Evolutionary conservation across 306 rosid genomes (phyloP), one percentile per base, ranked within the genome.

Genomic region (Datisca glomerata): DNA sequence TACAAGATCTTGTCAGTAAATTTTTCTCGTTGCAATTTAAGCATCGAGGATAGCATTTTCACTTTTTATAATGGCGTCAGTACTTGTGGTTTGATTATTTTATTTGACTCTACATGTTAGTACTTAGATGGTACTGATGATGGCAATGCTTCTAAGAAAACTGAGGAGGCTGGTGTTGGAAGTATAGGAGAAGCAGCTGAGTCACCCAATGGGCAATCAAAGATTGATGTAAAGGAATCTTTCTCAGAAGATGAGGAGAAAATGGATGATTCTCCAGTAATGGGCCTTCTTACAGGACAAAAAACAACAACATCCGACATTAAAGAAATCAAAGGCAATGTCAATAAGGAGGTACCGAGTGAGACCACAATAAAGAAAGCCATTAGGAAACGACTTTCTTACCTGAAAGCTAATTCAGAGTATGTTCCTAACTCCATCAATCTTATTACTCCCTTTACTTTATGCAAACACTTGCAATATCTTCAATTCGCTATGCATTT

Each of bases 391-490:
- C 72, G 84, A 75, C 55, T 59, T 50, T 43, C 78, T 15, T 89
- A 89, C 53, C 24, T 89, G 55, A 83, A 58, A 74, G 77, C 75
- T 57, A 83, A 89, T 74, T 67, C 93, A 1, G 93, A 77, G 97
- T 89, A 89, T 38, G 97, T 37, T 45, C 3, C 60, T 47, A 45
- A 24, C 33, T 70, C 51, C 51, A 34, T 50, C 24, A 21, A 43
- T 47, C 37, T 41, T 38, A 24, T 56, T 54, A 0, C 3, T 31
- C n/a, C n/a, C 36, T 31, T 31, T 31, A 7, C 36, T 14, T 11
- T 4, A 11, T 12, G n/a, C n/a, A n/a, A n/a, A n/a, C n/a, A n/a
- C n/a, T n/a, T n/a, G n/a, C n/a, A n/a, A n/a, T n/a, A n/a, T n/a
- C n/a, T n/a, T n/a, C n/a, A n/a, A n/a, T n/a, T n/a, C n/a, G n/a